These are phyloP conservation scores for Trichodelitschia bisporula DNA, from an alignment of 495 filamentous ascomycete genomes.

Conservation along the genomic window DNA sequence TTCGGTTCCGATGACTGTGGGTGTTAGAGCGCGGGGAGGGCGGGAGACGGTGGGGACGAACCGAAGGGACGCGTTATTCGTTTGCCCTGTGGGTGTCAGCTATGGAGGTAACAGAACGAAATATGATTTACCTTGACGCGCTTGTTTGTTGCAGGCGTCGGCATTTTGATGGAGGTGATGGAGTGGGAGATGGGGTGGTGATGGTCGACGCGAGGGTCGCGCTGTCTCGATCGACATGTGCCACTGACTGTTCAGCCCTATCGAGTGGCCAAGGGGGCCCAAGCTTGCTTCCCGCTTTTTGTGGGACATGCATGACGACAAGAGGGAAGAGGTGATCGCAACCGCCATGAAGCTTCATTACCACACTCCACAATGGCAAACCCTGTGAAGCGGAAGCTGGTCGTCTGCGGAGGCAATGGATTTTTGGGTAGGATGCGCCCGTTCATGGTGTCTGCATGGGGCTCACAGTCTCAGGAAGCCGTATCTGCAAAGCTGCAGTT, in stretches of 20 bases:
- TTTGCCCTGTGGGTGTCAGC: slow-evolving; percentile 32
- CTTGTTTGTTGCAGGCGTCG: slow-evolving; percentile 28
- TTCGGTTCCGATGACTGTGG: slow-evolving; percentile 54
- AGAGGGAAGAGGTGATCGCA: no score
- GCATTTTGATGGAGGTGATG: slow-evolving; percentile 18
- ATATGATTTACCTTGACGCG: slow-evolving; percentile 26
- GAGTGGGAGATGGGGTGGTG: slow-evolving; percentile 4
- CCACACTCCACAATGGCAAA: slow-evolving; percentile 14
- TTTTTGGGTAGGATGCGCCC: slow-evolving; percentile 67
- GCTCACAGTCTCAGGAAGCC: slow-evolving; percentile 1
- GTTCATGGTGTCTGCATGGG: slow-evolving; percentile 5
- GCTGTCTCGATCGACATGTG: no score
- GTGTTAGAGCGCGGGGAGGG: slow-evolving; percentile 4
- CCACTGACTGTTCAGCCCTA: no score
- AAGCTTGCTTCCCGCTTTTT: neutral
- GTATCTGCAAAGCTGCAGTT: no score
- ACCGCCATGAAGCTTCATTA: slow-evolving; percentile 21
- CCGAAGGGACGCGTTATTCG: slow-evolving; percentile 54
- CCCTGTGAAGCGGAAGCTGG: slow-evolving; percentile 36
- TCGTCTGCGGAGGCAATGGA: slow-evolving; percentile 87
- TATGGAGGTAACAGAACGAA: slow-evolving; percentile 7
- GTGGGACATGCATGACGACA: neutral
- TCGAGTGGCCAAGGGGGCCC: no score
- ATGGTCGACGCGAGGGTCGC: no score
- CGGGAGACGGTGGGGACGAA: slow-evolving; percentile 10